A percentile compares a stretch with the other conserved stretches of the same genome.
These are phyloP conservation scores for Trichoderma sp. DNA, from an alignment of 2,329 filamentous ascomycete genomes.

Conservation along the genomic window DNA sequence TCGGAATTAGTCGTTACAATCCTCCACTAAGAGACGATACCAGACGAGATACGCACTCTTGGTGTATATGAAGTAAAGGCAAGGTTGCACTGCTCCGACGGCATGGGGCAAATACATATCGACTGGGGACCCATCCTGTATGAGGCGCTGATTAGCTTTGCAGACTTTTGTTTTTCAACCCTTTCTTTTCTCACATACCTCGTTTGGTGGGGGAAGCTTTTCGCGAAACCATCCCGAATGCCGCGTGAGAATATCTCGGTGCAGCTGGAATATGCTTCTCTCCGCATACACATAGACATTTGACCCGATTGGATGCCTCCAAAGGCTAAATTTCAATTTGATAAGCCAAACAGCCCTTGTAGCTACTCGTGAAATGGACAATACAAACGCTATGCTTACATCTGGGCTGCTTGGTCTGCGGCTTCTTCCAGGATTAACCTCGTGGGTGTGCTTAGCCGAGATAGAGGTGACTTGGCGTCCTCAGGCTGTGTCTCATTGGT, in stretches of 20 bases:
- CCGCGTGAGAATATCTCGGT: constrained; percentile 39
- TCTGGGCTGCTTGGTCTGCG: constrained; percentile 34
- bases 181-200: constrained; percentile 29
- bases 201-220: constrained; percentile 35
- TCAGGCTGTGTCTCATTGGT: not conserved
- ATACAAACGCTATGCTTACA: constrained; percentile 19
- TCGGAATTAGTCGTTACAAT: not conserved
- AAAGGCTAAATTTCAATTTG: constrained; percentile 32
- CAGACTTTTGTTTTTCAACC: not conserved
- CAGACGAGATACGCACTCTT: constrained; percentile 33
- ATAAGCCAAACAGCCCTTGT: not conserved
- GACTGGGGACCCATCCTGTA: constrained; percentile 36
- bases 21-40: not conserved
- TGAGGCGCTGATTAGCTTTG: not conserved
- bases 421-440: constrained; percentile 34
- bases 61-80: constrained; percentile 42
- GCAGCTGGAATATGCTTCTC: constrained; percentile 33
- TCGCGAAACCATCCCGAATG: constrained; percentile 41
- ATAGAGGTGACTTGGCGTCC: not conserved
- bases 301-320: constrained; percentile 37
- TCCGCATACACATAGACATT: constrained; percentile 37
- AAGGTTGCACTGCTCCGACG: constrained; percentile 34
- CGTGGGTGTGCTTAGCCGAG: constrained; percentile 25
- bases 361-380: not conserved
- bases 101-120: constrained; percentile 32